Conservation (phyloP, 73 alveolate genomes). For the Stentor coeruleus region DNA sequence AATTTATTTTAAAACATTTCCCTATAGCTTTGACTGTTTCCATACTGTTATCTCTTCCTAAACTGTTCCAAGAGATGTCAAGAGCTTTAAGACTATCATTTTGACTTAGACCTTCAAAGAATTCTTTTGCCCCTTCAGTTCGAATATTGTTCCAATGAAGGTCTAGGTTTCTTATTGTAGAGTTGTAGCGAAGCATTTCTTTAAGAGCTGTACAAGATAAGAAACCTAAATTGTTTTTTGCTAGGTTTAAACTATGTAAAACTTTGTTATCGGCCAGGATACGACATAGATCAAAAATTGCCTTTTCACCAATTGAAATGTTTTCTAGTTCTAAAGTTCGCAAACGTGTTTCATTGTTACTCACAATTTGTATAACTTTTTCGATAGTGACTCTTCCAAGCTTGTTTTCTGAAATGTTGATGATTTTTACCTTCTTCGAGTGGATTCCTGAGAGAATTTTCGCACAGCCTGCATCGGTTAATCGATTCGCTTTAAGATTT, state of each 20-base stretch:
- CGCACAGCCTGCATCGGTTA: neutral
- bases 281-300: neutral
- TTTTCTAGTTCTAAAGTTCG: neutral
- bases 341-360: neutral
- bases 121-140: constrained; percentile 39
- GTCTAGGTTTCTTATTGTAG: constrained; percentile 29
- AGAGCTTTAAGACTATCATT: constrained; percentile 38
- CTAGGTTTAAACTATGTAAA: neutral
- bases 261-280: neutral
- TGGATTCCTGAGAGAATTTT: neutral
- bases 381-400: neutral
- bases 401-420: neutral
- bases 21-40: constrained; percentile 27
- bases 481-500: neutral
- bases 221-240: neutral
- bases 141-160: constrained; percentile 48
- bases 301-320: neutral
- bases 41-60: constrained; percentile 30
- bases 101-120: constrained; percentile 40
- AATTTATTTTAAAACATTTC: constrained; percentile 27
- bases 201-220: neutral
- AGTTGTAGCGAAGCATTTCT: neutral
- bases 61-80: constrained; percentile 49
- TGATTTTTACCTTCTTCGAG: neutral
- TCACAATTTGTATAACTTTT: no score